These are phyloP conservation scores for Penicillium waksmanii DNA, from an alignment of 495 filamentous ascomycete species.

Conservation along the genomic window DNA sequence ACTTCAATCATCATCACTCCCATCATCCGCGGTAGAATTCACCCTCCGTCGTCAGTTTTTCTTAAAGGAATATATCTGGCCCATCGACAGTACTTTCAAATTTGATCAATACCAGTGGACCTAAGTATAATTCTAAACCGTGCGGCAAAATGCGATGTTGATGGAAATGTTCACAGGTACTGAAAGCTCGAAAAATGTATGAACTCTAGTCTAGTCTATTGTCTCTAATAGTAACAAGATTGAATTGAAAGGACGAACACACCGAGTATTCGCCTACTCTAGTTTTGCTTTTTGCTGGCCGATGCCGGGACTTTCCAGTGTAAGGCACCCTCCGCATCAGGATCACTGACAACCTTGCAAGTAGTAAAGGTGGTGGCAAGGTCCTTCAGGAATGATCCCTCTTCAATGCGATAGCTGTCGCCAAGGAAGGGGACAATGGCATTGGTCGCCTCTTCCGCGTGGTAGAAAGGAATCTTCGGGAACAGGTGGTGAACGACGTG, in stretches of 20 bases:
- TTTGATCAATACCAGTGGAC: background rate
- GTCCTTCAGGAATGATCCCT: slow-evolving; percentile 25
- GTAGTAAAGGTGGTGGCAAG: slow-evolving; percentile 24
- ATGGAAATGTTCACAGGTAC: background rate
- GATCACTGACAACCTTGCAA: slow-evolving; percentile 24
- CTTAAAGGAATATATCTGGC: too few relatives aligned
- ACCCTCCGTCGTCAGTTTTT: too few relatives aligned
- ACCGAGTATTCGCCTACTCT: slow-evolving; percentile 2
- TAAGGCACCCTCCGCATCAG: slow-evolving; percentile 22
- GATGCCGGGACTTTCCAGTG: slow-evolving; percentile 22
- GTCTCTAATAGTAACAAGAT: background rate
- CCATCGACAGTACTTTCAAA: too few relatives aligned
- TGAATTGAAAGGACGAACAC: background rate
- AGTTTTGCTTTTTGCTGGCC: slow-evolving; percentile 22
- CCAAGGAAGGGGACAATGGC: slow-evolving; percentile 86
- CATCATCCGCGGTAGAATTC: too few relatives aligned
- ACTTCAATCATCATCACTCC: too few relatives aligned
- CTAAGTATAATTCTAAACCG: background rate
- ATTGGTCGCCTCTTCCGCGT: slow-evolving; percentile 84
- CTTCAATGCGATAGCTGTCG: slow-evolving; percentile 64
- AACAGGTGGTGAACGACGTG: slow-evolving; percentile 92
- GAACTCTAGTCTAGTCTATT: background rate
- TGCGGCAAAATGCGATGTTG: background rate
- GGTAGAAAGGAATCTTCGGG: slow-evolving; percentile 85
- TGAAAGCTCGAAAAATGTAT: background rate